Conservation (phyloP, 495 filamentous ascomycete species). For the Lophiostoma macrostomum region DNA sequence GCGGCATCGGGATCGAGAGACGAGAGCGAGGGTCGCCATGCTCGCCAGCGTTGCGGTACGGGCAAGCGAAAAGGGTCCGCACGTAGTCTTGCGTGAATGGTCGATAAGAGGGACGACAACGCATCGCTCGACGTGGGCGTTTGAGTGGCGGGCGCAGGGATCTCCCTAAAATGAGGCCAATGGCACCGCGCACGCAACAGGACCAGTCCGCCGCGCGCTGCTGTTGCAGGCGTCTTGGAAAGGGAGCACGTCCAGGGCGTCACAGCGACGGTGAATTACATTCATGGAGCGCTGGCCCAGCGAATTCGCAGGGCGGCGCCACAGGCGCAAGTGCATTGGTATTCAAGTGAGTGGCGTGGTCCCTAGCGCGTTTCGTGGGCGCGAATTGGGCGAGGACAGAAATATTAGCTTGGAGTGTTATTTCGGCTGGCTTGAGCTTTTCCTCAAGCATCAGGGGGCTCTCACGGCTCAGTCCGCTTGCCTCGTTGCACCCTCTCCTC, state of each 20-base stretch:
- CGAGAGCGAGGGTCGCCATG: too few species aligned
- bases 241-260: background rate
- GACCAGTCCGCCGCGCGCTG: background rate
- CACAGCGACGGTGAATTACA: too few species aligned
- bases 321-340: background rate
- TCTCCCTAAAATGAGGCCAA: background rate
- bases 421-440: constrained; percentile 14
- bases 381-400: constrained; percentile 2
- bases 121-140: constrained; percentile 19
- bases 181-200: constrained; percentile 2
- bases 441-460: constrained; percentile 2
- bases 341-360: background rate
- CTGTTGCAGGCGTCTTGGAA: background rate
- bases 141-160: constrained; percentile 3
- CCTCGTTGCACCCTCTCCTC: background rate
- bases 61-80: too few species aligned
- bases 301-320: background rate
- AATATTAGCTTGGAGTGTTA: constrained; percentile 1
- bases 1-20: background rate
- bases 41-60: too few species aligned
- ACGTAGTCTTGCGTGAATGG: constrained; percentile 25
- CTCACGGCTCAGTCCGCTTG: too few species aligned
- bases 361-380: constrained; percentile 12
- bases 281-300: too few species aligned
- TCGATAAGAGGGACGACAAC: constrained; percentile 23